Evolutionary conservation across 1,139 yeast species (phyloP), one percentile per base, ranked within the genome.

Genomic region (Keqinozyma sinolaborantium): DNA sequence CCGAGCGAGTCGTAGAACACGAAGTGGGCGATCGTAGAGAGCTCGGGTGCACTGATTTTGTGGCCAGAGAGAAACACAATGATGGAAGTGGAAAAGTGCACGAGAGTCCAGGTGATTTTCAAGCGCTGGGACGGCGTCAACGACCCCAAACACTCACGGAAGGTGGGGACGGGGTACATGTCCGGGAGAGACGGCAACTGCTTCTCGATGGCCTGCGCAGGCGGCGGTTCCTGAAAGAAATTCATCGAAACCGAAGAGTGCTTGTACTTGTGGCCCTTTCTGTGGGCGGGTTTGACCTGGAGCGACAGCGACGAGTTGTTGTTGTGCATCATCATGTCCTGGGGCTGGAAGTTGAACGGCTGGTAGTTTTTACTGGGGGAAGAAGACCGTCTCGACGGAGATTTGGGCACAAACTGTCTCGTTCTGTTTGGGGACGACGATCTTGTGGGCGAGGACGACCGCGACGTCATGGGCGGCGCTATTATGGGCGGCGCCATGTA

Each of bases 221-320:
- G 80, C 5, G 88, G 82, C 1, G 97, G 96, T 50, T 90, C 97
- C 52, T 86, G 96, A 56, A 92, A 92, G 53, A 90, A 74, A 54
- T 92, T 92, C 92, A 92, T 84, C 3, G 95, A 85, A 4, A 92
- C 95, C n/a, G 97, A 87, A 4, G 97, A 87, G 49, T 92, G 97
- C 54, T 92, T 92, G 53, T 92, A 92, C 47, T 90, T 77, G 59
- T 92, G 98, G 8, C 98, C 97, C 42, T 90, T 81, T 63, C 97
- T 77, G 49, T 86, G 94, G 0, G 84, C 79, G 0, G 90, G 75
- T 40, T 70, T 73, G 11, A 60, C 56, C 44, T 48, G 53, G 18
- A 65, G 47, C 4, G 62, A 53, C 23, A 44, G 48, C 23, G 47
- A 47, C 7, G 62, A 53, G n/a, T 53, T 48, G 41, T 53, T 58